phyloP scores from a whole-genome alignment of 176 grass and related monocot species.

The Eragrostis nindensis region DNA sequence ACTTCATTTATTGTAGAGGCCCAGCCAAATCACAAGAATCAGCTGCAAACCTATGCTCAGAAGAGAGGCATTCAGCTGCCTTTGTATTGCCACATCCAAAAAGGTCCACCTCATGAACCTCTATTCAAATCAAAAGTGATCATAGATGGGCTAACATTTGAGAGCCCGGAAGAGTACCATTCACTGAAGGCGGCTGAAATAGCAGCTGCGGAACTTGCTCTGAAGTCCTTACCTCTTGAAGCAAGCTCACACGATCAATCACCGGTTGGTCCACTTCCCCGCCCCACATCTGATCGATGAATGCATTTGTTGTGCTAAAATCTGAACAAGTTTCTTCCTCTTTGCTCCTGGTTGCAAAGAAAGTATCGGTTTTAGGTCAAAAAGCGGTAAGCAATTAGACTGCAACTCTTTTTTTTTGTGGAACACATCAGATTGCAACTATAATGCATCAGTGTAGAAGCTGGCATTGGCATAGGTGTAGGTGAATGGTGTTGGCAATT shows the following conservation, averaged over 20 bases:
- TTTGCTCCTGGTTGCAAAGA: not conserved
- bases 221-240: constrained; percentile 61
- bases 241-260: constrained; percentile 42
- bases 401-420: too few species aligned
- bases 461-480: too few species aligned
- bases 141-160: constrained; percentile 71
- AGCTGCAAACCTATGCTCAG: constrained; percentile 64
- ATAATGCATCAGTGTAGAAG: too few species aligned
- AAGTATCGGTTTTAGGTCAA: too few species aligned
- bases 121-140: constrained; percentile 70
- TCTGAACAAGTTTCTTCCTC: constrained; percentile 2
- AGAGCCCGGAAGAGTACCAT: constrained; percentile 46
- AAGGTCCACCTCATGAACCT: constrained; percentile 44
- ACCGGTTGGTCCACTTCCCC: constrained; percentile 31
- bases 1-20: constrained; percentile 25
- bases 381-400: too few species aligned
- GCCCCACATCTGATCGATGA: constrained; percentile 2
- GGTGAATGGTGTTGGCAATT: too few species aligned
- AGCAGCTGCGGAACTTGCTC: constrained; percentile 70
- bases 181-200: constrained; percentile 62
- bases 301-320: not conserved
- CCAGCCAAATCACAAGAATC: constrained; percentile 55
- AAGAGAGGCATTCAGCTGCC: constrained; percentile 55
- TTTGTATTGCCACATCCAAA: constrained; percentile 37
- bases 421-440: too few species aligned